Evolutionary conservation across 495 filamentous ascomycete species (phyloP), one percentile per base, ranked within the genome.

Genomic region (Trichoderma gamsii): DNA sequence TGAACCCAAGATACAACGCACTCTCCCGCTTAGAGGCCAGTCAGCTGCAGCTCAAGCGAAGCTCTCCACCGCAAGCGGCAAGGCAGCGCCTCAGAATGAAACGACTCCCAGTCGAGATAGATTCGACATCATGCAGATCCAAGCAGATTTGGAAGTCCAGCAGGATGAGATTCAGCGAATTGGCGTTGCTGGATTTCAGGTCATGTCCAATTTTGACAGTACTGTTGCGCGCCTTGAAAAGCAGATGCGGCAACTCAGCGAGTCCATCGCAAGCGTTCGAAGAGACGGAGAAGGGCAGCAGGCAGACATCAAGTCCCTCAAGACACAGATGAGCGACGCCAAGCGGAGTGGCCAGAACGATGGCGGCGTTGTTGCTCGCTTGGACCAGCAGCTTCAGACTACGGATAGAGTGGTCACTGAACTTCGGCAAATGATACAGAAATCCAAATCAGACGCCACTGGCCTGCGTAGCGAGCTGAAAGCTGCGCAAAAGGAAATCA

Each of bases 161-260:
- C 70, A 70, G 59, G 74, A 74, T 63, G 72, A 77, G 41, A 73
- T 76, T 56, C 71, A 77, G 49, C 70, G 73, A 25, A 72, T 81
- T 21, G 72, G 76, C 67, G 73, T 64, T 46, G 73, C 73, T 21
- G 76, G 76, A 11, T 72, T 70, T 67, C 75, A 73, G 12, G 72
- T 77, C 15, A 72, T 77, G 27, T 73, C 75, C 4, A 73, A 72
- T 1, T 71, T 81, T 32, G 72, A 79, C 29, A 74, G 67, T 13
- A 61, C 73, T 21, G 71, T 76, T 18, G 64, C 59, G 21, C 70
- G 69, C 29, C 69, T 77, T 21, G 71, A 77, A 27, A 66, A 66
- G 16, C 70, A 78, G 12, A 69, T 75, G 43, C 67, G 67, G 16
- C 73, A 75, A 27, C 63, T 77, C 27, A 70, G 63, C 25, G 73